Percentiles rank a stretch among this genome's conserved stretches.
phyloP scores from a whole-genome alignment of 2,329 filamentous ascomycete genomes.

The Berkeleyomyces basicola region DNA sequence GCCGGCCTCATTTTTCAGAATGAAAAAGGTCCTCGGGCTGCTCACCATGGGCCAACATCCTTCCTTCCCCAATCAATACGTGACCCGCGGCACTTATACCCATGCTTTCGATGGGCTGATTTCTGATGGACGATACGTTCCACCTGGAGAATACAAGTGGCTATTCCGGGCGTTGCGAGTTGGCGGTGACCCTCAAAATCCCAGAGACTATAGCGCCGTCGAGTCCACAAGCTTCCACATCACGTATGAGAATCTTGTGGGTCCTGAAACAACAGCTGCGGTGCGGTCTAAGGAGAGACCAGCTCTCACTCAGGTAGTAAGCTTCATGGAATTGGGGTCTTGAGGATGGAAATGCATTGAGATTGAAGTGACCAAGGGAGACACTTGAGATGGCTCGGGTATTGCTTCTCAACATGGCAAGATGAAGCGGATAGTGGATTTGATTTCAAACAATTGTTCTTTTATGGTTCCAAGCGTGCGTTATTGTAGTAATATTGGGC shows the following conservation, averaged over 20 bases:
- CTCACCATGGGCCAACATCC: slow-evolving; percentile 28
- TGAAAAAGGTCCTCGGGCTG: slow-evolving; percentile 22
- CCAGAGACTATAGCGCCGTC: slow-evolving; percentile 30
- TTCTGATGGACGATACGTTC: slow-evolving; percentile 29
- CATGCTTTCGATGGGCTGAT: slow-evolving; percentile 31
- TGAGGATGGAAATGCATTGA: neutral
- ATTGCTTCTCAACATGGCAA: no score
- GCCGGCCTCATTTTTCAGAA: neutral
- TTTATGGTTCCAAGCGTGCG: no score
- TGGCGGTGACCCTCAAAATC: slow-evolving; percentile 30
- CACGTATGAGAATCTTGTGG: slow-evolving; percentile 20
- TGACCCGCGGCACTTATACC: slow-evolving; percentile 17
- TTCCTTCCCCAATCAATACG: slow-evolving; percentile 23
- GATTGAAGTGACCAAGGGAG: neutral
- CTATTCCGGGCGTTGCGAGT: slow-evolving; percentile 32
- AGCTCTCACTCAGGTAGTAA: neutral
- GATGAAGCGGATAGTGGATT: no score
- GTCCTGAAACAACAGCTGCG: neutral
- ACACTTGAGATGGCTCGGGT: neutral
- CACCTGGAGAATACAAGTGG: slow-evolving; percentile 33
- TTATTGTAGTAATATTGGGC: no score
- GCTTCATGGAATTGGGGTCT: neutral
- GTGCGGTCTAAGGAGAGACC: neutral
- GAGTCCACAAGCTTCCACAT: slow-evolving; percentile 30
- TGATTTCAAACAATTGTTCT: no score